Evolutionary conservation across 257 asterid genomes (phyloP), one percentile per base, ranked within the genome.

Genomic region (Solanum bulbocastanum): DNA sequence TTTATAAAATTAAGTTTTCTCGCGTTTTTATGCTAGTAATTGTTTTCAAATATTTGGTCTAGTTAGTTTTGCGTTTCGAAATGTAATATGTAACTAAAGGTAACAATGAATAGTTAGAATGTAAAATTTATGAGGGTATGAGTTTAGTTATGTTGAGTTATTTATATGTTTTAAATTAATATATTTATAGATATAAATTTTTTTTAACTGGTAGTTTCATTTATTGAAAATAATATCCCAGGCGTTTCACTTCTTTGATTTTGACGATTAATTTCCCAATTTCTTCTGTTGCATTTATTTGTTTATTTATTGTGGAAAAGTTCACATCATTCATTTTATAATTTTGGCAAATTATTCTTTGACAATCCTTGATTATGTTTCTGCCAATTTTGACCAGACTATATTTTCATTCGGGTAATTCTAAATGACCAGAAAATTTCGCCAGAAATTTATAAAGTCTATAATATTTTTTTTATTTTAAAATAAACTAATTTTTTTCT

Each of bases 291-390:
- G 46, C 30, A 75, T 66, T 76, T 42, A 35, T 76, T 65, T 81
- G n/a, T 12, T 30, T 23, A 20, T 84, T 36, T 84, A 78, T 35
- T 30, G 46, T 83, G 49, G 30, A 78, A 52, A 86, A 76, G 60
- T 71, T 79, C 39, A 22, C 44, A 16, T 60, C 3, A 36, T 49
- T 66, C 37, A 49, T 68, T 52, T 58, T 36, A 49, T 87, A 32
- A 32, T 36, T 36, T 74, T 30, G 13, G 89, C 76, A 89, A 87
- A 33, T 75, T 44, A 42, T 39, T 89, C 86, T 83, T 85, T 87
- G 37, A 32, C 60, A 58, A 32, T 71, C 10, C 52, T 44, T 39
- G 36, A 71, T 86, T 68, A 83, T 82, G n/a, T 33, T 27, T 32
- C 3, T 36, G 85, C 81, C 87, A 27, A 65, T 46, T 88, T 79